Evolutionary conservation across 176 grass and related monocot genomes (phyloP).

Genomic region (Leersia perrieri): DNA sequence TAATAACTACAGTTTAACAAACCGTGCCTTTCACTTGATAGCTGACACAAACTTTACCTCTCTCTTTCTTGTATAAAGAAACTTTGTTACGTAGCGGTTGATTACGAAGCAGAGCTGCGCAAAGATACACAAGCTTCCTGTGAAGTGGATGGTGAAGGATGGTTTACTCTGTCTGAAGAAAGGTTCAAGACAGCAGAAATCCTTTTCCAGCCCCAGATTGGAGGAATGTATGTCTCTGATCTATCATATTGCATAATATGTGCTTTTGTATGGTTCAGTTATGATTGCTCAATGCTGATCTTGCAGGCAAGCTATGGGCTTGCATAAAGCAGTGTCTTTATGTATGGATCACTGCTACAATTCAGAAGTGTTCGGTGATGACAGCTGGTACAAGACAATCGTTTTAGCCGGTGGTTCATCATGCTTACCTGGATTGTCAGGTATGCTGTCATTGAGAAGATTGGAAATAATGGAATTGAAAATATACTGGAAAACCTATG

Average conservation of each 20-base stretch:
- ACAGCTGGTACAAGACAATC: conserved; percentile 82
- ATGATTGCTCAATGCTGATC: conserved; percentile 27
- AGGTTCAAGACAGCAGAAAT: conserved; percentile 79
- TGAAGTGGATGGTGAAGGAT: conserved; percentile 77
- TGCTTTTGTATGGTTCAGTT: conserved; percentile 13
- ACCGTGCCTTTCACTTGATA: neutral
- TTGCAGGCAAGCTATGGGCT: conserved; percentile 73
- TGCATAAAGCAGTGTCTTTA: conserved; percentile 79
- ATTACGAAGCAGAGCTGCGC: conserved; percentile 75
- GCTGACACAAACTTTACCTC: conserved; percentile 13
- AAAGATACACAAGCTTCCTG: conserved; percentile 73
- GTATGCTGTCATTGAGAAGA: conserved; percentile 34
- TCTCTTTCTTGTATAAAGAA: conserved; percentile 57
- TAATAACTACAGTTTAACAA: neutral
- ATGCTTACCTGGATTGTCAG: conserved; percentile 82
- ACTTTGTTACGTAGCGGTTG: conserved; percentile 78
- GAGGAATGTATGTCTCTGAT: conserved; percentile 57
- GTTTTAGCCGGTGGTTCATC: conserved; percentile 84
- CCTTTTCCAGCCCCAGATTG: conserved; percentile 86
- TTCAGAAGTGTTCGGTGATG: conserved; percentile 51
- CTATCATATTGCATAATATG: neutral
- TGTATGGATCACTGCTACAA: conserved; percentile 92
- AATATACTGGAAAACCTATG: neutral
- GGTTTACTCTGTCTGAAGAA: conserved; percentile 79
- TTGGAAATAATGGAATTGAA: neutral